These are phyloP conservation scores for Sutorius eximius DNA, from an alignment of 1,284 basidiomycete genomes.

Conservation along the genomic window DNA sequence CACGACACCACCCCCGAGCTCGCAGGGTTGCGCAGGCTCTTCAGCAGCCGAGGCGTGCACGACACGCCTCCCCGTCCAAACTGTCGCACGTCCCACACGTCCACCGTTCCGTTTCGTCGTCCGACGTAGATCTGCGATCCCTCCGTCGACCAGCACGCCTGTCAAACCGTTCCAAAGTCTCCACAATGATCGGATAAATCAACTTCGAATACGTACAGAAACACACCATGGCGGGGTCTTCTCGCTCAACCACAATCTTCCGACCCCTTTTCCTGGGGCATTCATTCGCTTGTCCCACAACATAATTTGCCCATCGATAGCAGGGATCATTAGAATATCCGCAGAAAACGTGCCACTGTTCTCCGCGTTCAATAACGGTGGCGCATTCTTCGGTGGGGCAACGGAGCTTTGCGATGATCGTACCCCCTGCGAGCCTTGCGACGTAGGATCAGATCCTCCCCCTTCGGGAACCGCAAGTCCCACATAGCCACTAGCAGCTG, in stretches of 20 bases:
- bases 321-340: conserved; percentile 86
- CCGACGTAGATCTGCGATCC: conserved; percentile 91
- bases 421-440: conserved; percentile 30
- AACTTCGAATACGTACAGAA: conserved; percentile 54
- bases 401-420: conserved; percentile 31
- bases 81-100: conserved; percentile 91
- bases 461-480: conserved; percentile 27
- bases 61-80: conserved; percentile 57
- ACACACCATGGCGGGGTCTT: conserved; percentile 96
- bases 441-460: conserved; percentile 30
- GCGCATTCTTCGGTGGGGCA: conserved; percentile 66
- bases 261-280: conserved; percentile 67
- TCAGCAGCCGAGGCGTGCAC: conserved; percentile 71
- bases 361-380: conserved; percentile 63
- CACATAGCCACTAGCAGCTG: conserved; percentile 12
- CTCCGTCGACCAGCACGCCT: conserved; percentile 94
- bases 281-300: conserved; percentile 86
- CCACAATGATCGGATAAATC: conserved; percentile 1
- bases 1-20: conserved; percentile 93
- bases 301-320: conserved; percentile 90
- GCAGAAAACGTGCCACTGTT: conserved; percentile 70
- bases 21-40: conserved; percentile 80
- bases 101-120: conserved; percentile 86
- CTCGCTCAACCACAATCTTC: conserved; percentile 82
- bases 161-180: conserved; percentile 5